phyloP scores from a whole-genome alignment of 139 green algal genomes.

The Edaphochlamys debaryana region DNA sequence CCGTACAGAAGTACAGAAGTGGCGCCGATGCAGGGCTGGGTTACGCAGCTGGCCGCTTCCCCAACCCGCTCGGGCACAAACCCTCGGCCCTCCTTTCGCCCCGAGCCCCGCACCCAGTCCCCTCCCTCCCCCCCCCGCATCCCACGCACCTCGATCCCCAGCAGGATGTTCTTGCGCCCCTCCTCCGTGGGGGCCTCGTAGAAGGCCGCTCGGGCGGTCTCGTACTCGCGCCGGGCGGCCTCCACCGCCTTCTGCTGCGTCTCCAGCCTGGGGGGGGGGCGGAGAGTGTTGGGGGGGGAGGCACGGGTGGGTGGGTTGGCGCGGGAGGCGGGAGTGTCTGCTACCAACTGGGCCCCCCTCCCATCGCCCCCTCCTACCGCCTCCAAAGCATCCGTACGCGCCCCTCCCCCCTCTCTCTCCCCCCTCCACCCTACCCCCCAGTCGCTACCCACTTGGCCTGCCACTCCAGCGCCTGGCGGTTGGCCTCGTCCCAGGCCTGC shows the following conservation, averaged over 20 bases:
- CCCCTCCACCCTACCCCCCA: neutral
- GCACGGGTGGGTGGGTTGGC: neutral
- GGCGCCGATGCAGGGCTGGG: too few species aligned
- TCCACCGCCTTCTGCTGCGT: conserved; percentile 14
- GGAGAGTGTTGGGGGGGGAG: too few species aligned
- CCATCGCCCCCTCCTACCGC: too few species aligned
- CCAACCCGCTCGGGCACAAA: too few species aligned
- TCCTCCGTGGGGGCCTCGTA: conserved; percentile 50
- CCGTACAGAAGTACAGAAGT: too few species aligned
- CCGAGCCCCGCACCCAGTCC: too few species aligned
- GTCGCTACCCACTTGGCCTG: neutral
- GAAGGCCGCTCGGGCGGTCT: conserved; percentile 39
- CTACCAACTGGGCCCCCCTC: too few species aligned
- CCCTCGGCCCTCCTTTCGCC: too few species aligned
- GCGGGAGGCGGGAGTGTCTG: neutral
- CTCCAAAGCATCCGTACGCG: too few species aligned
- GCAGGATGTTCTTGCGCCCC: conserved; percentile 29
- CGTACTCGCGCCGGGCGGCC: conserved; percentile 38
- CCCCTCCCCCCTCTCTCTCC: neutral
- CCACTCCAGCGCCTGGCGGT: neutral
- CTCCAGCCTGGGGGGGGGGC: conserved; percentile 1
- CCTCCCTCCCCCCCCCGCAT: neutral
- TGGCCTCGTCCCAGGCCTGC: conserved; percentile 29
- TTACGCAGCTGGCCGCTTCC: too few species aligned
- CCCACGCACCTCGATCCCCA: conserved; percentile 28